phyloP scores from a whole-genome alignment of 78 protist genomes.

The Monosiga brevicollis region DNA sequence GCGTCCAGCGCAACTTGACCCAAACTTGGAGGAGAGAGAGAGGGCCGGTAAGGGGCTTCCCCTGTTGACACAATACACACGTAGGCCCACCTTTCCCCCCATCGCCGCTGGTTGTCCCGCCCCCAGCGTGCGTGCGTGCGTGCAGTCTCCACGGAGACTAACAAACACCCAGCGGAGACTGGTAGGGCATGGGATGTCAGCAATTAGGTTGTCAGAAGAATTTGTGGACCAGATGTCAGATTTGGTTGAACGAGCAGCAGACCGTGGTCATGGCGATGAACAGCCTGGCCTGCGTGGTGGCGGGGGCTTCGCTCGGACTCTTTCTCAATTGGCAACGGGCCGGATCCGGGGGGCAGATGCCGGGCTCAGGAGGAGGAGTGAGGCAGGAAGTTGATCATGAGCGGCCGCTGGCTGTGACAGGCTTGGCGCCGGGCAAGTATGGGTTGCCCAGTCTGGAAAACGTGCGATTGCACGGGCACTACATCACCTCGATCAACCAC shows the following conservation, averaged over 20 bases:
- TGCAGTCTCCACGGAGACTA: not conserved
- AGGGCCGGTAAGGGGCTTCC: no score
- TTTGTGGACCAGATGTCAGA: not conserved
- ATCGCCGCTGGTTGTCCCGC: not conserved
- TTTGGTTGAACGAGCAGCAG: no score
- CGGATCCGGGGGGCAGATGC: not conserved
- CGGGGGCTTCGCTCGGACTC: not conserved
- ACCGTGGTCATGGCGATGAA: no score
- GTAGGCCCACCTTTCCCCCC: no score
- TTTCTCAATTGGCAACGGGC: not conserved
- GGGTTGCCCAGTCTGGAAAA: not conserved
- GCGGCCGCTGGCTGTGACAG: no score
- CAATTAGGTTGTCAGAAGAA: not conserved
- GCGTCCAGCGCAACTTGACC: no score
- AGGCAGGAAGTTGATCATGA: no score
- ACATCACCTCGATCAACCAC: not conserved
- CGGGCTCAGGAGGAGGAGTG: not conserved
- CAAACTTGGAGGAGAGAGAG: no score
- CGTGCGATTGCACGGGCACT: not conserved
- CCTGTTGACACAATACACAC: no score
- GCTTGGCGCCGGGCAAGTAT: not conserved
- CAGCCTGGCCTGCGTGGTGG: not conserved
- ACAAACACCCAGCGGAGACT: no score
- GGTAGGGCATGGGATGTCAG: not conserved
- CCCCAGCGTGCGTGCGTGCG: not conserved